Base-by-base conservation (phyloP, 345 rosid species). In the Carallia pectinifolia region DNA sequence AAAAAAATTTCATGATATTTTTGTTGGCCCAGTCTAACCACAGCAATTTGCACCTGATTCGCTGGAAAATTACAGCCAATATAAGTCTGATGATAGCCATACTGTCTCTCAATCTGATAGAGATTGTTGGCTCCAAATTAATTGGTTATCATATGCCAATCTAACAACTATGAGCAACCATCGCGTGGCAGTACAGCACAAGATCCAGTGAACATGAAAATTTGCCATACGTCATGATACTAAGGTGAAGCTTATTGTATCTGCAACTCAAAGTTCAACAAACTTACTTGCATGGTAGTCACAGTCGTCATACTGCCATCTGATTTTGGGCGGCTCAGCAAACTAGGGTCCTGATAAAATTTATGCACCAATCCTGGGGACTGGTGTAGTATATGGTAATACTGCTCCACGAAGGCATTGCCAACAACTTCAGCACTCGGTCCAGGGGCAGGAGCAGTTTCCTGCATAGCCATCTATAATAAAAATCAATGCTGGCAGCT, bases 341-440 rank as follows among this genome's bases (percentile, higher is more conserved):
- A 74, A 65, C 96, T 90, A 0, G 63, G 65, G 65, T 88, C 91
- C 13, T 78, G 86, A 74, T 92, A 92, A 77, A 90, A 90, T 58
- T 52, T 83, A 64, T 84, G 82, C 55, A 80, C 91, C 23, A 71
- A 48, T 0, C 62, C 69, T 0, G 94, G 88, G 1, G 79, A 72
- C 19, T 72, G 53, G 34, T 77, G 83, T 29, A 88, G 84, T 58
- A 83, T 64, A 67, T 60, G 62, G 66, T 90, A 92, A 60, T 88
- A 92, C 58, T 78, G 83, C 52, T 75, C 55, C 69, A 88, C 87
- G 62, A 92, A 92, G 61, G 81, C 84, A 69, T 86, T 82, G 64
- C 92, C 96, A 62, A 87, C 84, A 44, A 70, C 62, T 29, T 71
- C 53, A 59, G 79, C 71, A 59, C 53, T 60, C 2, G 94, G 83